A percentile compares a stretch with the other conserved stretches of the same genome.
These are phyloP conservation scores for Pezicula rhizophila DNA, from an alignment of 2,329 filamentous ascomycete genomes.

Conservation along the genomic window DNA sequence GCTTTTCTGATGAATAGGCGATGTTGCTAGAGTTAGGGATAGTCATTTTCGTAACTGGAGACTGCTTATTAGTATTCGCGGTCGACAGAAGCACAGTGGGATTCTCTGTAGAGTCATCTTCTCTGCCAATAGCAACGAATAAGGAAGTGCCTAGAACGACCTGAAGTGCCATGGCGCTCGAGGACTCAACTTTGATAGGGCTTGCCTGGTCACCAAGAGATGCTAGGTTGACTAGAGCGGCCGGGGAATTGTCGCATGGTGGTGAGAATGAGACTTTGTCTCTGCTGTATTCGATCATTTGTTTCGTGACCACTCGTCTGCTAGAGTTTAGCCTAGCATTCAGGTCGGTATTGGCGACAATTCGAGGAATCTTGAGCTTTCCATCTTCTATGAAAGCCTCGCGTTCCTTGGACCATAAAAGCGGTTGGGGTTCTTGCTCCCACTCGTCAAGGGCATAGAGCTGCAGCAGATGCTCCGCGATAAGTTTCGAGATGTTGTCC, in stretches of 20 bases:
- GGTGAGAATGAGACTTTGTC: constrained; percentile 9
- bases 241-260: neutral
- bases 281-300: neutral
- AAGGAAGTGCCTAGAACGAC: constrained; percentile 1
- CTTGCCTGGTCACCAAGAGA: constrained; percentile 4
- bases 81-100: neutral
- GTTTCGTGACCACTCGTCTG: constrained; percentile 1
- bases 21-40: neutral
- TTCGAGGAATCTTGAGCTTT: constrained; percentile 2
- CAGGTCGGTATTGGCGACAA: neutral
- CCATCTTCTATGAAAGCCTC: constrained; percentile 3
- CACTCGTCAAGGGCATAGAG: neutral
- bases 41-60: neutral
- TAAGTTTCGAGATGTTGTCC: neutral
- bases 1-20: neutral
- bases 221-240: neutral
- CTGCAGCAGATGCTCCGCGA: constrained; percentile 4
- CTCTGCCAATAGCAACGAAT: neutral
- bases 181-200: neutral
- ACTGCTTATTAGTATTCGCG: neutral
- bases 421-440: neutral
- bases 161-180: neutral
- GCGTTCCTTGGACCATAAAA: constrained; percentile 5
- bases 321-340: constrained; percentile 5
- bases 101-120: neutral